A percentile compares a stretch with the other conserved stretches of the same genome.
These are phyloP conservation scores for Cerioporus squamosus DNA, from an alignment of 1,284 basidiomycete species.

Conservation along the genomic window DNA sequence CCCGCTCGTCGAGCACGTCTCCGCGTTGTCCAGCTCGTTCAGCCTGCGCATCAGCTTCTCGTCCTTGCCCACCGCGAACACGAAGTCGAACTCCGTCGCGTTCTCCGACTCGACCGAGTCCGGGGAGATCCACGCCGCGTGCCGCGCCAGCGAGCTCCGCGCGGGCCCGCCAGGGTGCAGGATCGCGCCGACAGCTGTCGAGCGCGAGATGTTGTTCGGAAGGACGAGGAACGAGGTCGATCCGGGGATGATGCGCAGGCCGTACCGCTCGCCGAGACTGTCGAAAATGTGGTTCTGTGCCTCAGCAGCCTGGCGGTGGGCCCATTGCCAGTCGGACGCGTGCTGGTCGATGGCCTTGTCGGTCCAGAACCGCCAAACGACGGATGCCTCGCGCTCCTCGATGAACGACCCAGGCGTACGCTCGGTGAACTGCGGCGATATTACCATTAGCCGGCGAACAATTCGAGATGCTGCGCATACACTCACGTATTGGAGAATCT, in stretches of 20 bases:
- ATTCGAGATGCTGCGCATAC: neutral
- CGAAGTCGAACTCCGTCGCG: slow-evolving; percentile 57
- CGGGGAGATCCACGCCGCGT: slow-evolving; percentile 43
- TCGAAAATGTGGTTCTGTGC: slow-evolving; percentile 92
- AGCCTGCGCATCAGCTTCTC: slow-evolving; percentile 75
- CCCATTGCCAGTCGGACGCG: slow-evolving; percentile 72
- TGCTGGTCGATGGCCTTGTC: slow-evolving; percentile 47
- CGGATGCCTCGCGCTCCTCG: slow-evolving; percentile 83
- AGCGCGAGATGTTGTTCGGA: slow-evolving; percentile 83
- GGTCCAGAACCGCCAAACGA: slow-evolving; percentile 86
- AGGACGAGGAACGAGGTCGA: slow-evolving; percentile 81
- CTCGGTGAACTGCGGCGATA: slow-evolving; percentile 72
- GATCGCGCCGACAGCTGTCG: slow-evolving; percentile 78
- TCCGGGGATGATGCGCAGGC: slow-evolving; percentile 80
- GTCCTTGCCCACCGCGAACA: slow-evolving; percentile 72
- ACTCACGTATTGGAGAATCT: slow-evolving; percentile 82
- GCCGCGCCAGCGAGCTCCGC: slow-evolving; percentile 46
- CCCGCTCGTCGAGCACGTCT: slow-evolving; percentile 70
- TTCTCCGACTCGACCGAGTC: slow-evolving; percentile 38
- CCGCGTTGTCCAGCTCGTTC: slow-evolving; percentile 72
- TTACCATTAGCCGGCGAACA: neutral
- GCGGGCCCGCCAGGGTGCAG: slow-evolving; percentile 70
- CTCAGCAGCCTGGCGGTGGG: slow-evolving; percentile 83
- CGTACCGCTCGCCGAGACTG: slow-evolving; percentile 80
- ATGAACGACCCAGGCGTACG: slow-evolving; percentile 86